Conservation (phyloP, 1,139 yeast genomes). For the Candida sojae region DNA sequence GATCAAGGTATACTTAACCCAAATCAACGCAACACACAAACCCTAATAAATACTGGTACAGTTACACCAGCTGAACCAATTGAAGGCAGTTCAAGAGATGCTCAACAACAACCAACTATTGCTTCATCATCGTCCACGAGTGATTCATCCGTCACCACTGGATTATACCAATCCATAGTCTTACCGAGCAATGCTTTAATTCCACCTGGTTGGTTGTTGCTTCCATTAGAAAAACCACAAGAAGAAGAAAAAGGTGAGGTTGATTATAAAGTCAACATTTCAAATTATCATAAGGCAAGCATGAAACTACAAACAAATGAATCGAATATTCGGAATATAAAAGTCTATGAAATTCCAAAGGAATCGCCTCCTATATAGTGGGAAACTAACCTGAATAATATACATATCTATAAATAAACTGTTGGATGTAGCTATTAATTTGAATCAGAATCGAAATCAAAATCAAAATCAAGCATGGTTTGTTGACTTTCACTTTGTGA, state of each 20-base stretch:
- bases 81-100: constrained; percentile 6
- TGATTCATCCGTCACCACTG: not conserved
- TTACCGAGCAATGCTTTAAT: constrained; percentile 27
- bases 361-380: constrained; percentile 6
- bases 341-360: constrained; percentile 9
- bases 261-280: constrained; percentile 23
- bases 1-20: no score
- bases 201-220: constrained; percentile 38
- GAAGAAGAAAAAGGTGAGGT: constrained; percentile 7
- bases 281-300: constrained; percentile 18
- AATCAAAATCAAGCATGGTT: constrained; percentile 15
- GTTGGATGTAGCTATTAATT: constrained; percentile 13
- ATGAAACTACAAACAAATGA: constrained; percentile 14
- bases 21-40: not conserved
- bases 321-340: constrained; percentile 10
- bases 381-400: not conserved
- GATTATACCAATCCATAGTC: constrained; percentile 7
- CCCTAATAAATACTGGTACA: not conserved
- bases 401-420: not conserved
- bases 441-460: constrained; percentile 36
- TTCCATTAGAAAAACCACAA: constrained; percentile 25
- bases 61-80: not conserved
- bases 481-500: constrained; percentile 1
- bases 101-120: constrained; percentile 2
- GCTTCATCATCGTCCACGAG: not conserved